Evolutionary conservation across 208 protist species (phyloP), one percentile per base, ranked within the genome.

Genomic region (Borovskyia barvae): DNA sequence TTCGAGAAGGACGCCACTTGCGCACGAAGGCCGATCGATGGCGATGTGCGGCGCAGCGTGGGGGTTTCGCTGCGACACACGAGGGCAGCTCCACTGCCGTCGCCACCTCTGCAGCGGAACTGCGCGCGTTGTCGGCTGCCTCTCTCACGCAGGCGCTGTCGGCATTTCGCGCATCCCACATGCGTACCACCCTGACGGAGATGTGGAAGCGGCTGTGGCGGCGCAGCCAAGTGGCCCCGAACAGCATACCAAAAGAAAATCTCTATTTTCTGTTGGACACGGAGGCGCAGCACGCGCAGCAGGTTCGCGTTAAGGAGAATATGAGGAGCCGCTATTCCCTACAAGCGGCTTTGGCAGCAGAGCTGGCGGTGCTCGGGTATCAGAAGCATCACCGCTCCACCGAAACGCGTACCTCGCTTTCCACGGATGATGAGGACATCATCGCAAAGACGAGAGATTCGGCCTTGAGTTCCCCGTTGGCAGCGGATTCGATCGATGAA

Each of bases 311-410:
- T 28, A 15, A 57, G 30, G 62, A 78, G 12, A 89, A 85, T 65
- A 80, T 87, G 53, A 50, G 11, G 17, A 41, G 42, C 5, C 82
- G 80, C 29, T 93, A 93, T 65, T 85, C 85, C 1, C 55, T 93
- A 11, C 69, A 86, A 30, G 75, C 79, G 9, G 80, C 85, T 2
- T 50, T 93, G 11, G 70, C 77, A 3, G 75, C 85, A 11, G 85
- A 92, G 68, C 39, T 89, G 22, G 63, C 63, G 9, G 58, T 73
- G 24, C 61, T 84, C 48, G 66, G 78, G 41, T 25, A 59, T 30
- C 32, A 67, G 32, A n/a, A 26, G 19, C 36, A 68, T 20, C 51
- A 66, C 40, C 35, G 45, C 26, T 42, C 25, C 22, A n/a, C n/a
- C 5, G 47, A 35, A 2, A 39, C 39, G 9, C 26, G 47, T 17